A percentile compares a stretch with the other conserved stretches of the same genome.
phyloP scores from a whole-genome alignment of 78 protist genomes.

The Dictyostelium purpureum region DNA sequence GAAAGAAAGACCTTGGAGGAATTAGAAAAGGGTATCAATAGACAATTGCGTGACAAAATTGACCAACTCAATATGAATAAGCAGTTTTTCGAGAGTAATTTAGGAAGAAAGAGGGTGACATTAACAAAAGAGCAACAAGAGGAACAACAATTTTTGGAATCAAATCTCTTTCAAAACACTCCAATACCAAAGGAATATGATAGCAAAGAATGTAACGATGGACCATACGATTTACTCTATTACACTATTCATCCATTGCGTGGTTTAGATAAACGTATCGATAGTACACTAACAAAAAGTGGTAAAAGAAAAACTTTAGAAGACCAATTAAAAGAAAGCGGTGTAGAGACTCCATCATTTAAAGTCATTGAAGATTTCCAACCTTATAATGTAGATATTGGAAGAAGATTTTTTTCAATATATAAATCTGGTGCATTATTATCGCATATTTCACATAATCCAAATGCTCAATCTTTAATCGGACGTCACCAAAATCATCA shows the following conservation, averaged over 20 bases:
- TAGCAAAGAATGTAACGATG: neutral
- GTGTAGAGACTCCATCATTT: slow-evolving; percentile 23
- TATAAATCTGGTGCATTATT: slow-evolving; percentile 28
- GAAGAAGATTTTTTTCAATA: slow-evolving; percentile 2
- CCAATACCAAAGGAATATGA: neutral
- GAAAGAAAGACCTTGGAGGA: slow-evolving; percentile 56
- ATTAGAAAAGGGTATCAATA: slow-evolving; percentile 42
- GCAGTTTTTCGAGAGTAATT: slow-evolving; percentile 28
- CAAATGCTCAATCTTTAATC: neutral
- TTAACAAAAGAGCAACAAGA: slow-evolving; percentile 25
- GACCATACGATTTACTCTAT: slow-evolving; percentile 41
- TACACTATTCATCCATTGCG: slow-evolving; percentile 68
- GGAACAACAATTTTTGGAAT: slow-evolving; percentile 39
- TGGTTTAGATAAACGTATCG: slow-evolving; percentile 5
- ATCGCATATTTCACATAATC: neutral
- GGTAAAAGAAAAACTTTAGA: slow-evolving; percentile 18
- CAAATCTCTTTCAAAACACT: neutral
- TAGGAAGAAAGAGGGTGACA: neutral
- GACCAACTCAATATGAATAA: slow-evolving; percentile 32
- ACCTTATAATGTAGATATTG: slow-evolving; percentile 29
- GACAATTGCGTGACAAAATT: slow-evolving; percentile 51
- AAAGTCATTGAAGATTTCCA: neutral
- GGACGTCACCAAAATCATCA: neutral
- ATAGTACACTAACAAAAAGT: neutral
- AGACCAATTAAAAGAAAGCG: slow-evolving; percentile 24